phyloP scores from a whole-genome alignment of 2,329 filamentous ascomycete genomes.

The Fusarium brevicatenulatum region DNA sequence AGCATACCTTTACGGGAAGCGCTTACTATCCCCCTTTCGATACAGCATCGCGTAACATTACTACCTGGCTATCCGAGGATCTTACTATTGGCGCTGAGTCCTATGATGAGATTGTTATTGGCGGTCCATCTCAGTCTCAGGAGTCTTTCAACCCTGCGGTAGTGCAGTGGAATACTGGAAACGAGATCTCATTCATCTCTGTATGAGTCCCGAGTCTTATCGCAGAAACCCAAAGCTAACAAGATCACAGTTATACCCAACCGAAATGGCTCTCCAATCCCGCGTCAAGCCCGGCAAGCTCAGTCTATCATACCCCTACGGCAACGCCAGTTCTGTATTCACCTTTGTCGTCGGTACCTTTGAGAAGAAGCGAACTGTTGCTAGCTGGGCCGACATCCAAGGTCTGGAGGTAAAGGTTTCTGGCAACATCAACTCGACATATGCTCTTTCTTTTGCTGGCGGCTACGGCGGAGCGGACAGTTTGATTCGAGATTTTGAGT shows the following conservation, averaged over 20 bases:
- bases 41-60: conserved; percentile 65
- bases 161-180: conserved; percentile 64
- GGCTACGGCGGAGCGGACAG: conserved; percentile 21
- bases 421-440: conserved; percentile 56
- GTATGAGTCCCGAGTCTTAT: conserved; percentile 6
- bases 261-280: conserved; percentile 36
- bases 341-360: conserved; percentile 62
- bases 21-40: conserved; percentile 70
- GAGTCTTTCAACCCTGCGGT: conserved; percentile 68
- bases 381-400: conserved; percentile 58
- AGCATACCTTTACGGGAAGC: conserved; percentile 62
- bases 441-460: conserved; percentile 54
- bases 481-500: conserved; percentile 54
- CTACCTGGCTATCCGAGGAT: conserved; percentile 65
- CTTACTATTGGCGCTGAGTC: conserved; percentile 70
- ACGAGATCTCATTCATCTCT: conserved; percentile 46
- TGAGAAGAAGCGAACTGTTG: conserved; percentile 54
- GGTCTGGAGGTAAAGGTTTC: conserved; percentile 58
- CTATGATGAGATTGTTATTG: conserved; percentile 65
- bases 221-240: conserved; percentile 48
- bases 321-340: conserved; percentile 60
- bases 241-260: conserved; percentile 51
- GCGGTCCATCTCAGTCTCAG: conserved; percentile 63
- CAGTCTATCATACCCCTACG: conserved; percentile 63
- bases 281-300: conserved; percentile 45